A percentile compares a stretch with the other conserved stretches of the same genome.
phyloP scores from a whole-genome alignment of 306 rosid genomes.

The Oemleria cerasiformis region DNA sequence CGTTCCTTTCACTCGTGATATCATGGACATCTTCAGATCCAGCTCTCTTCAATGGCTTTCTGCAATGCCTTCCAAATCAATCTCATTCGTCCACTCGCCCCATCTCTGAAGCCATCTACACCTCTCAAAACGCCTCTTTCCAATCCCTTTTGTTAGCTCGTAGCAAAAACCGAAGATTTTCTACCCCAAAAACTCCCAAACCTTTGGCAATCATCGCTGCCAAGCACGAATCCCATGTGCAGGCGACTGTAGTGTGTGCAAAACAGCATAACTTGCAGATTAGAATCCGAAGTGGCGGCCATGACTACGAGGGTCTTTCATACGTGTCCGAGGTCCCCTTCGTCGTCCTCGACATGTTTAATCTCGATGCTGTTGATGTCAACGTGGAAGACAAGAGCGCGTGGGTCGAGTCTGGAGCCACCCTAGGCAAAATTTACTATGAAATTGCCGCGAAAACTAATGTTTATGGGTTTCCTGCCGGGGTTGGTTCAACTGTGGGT shows the following conservation, averaged over 20 bases:
- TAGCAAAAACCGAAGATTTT: conserved; percentile 41
- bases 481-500: conserved; percentile 29
- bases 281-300: conserved; percentile 42
- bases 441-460: conserved; percentile 26
- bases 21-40: conserved; percentile 23
- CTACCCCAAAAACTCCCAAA: conserved; percentile 26
- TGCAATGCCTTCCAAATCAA: conserved; percentile 37
- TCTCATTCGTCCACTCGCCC: conserved; percentile 17
- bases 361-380: conserved; percentile 32
- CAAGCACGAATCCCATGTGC: conserved; percentile 34
- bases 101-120: conserved; percentile 30
- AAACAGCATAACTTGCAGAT: conserved; percentile 35
- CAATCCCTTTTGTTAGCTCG: conserved; percentile 30
- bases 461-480: conserved; percentile 22
- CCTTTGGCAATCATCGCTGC: conserved; percentile 51
- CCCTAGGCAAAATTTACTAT: conserved; percentile 54
- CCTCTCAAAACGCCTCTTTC: conserved; percentile 37
- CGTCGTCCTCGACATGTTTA: conserved; percentile 51
- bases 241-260: conserved; percentile 33
- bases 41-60: conserved; percentile 12
- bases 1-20: conserved; percentile 12
- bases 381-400: conserved; percentile 37
- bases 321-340: conserved; percentile 39
- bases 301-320: conserved; percentile 29
- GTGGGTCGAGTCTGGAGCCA: conserved; percentile 50